Conservation (phyloP, 352 stramenopile species). For the Globisporangium nagaii region DNA sequence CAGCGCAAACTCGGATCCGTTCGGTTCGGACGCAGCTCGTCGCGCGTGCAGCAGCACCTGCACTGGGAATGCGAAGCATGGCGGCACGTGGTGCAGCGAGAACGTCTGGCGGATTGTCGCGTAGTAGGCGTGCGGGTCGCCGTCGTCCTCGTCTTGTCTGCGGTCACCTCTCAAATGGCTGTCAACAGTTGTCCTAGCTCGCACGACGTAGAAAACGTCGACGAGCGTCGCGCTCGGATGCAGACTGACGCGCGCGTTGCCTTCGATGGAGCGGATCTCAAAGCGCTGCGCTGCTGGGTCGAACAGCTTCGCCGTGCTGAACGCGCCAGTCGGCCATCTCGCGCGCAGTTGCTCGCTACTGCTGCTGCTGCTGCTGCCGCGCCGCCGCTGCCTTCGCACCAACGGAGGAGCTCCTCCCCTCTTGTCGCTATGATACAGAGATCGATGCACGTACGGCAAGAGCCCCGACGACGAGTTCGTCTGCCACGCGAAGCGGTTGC, state of each 20-base stretch:
- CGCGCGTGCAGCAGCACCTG: slow-evolving; percentile 26
- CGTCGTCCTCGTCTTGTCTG: slow-evolving; percentile 12
- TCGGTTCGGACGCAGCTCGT: slow-evolving; percentile 17
- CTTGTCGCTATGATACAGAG: slow-evolving; percentile 8
- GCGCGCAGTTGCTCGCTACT: slow-evolving; percentile 14
- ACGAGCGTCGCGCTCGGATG: slow-evolving; percentile 30
- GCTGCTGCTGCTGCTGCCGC: neutral
- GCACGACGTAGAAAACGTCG: slow-evolving; percentile 28
- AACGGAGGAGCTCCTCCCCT: neutral
- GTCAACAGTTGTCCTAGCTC: slow-evolving; percentile 19
- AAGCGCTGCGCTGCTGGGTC: slow-evolving; percentile 31
- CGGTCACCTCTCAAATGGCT: neutral
- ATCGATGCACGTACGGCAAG: slow-evolving; percentile 40
- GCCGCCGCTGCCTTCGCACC: neutral
- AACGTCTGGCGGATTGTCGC: slow-evolving; percentile 42
- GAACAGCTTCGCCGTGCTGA: slow-evolving; percentile 22
- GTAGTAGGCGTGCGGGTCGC: slow-evolving; percentile 24
- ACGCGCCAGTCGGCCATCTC: slow-evolving; percentile 21
- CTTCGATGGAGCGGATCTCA: slow-evolving; percentile 66
- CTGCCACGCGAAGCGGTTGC: slow-evolving; percentile 43
- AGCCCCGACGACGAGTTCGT: neutral
- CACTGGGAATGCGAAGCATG: slow-evolving; percentile 35
- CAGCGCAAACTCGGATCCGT: slow-evolving; percentile 16
- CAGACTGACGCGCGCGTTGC: slow-evolving; percentile 36
- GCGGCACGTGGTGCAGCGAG: slow-evolving; percentile 18